Percentiles rank a stretch among this genome's conserved stretches.
These are phyloP conservation scores for Phytopythium oedochilum DNA, from an alignment of 352 stramenopile species.

Conservation along the genomic window DNA sequence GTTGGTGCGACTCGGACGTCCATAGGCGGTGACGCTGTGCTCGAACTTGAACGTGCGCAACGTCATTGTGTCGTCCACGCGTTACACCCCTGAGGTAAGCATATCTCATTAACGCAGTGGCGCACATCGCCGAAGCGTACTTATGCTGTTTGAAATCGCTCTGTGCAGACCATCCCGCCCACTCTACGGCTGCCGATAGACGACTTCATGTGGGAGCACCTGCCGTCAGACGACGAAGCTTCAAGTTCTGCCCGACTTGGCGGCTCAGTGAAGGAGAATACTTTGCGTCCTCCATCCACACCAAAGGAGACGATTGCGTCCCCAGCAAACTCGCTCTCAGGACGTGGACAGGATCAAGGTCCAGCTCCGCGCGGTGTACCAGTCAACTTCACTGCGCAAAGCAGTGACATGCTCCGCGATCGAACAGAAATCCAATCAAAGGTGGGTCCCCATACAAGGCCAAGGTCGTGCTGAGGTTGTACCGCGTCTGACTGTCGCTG, in stretches of 20 bases:
- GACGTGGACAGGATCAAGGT: not conserved
- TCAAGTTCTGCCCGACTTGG: not conserved
- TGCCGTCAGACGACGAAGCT: not conserved
- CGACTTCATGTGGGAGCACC: slow-evolving; percentile 1
- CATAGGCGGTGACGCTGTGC: slow-evolving; percentile 54
- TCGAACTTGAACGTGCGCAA: slow-evolving; percentile 64
- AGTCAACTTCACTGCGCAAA: not conserved
- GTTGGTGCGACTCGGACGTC: too few relatives aligned
- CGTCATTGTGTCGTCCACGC: slow-evolving; percentile 45
- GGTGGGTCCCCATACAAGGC: slow-evolving; percentile 9
- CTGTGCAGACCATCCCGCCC: not conserved
- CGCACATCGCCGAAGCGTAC: too few relatives aligned
- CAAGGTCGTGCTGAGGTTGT: too few relatives aligned
- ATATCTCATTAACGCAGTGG: too few relatives aligned
- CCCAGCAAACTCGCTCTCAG: not conserved
- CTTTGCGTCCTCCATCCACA: not conserved
- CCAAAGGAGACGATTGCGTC: not conserved
- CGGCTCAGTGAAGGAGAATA: not conserved
- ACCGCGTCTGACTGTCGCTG: too few relatives aligned
- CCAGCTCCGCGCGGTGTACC: not conserved
- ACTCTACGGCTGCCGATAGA: not conserved
- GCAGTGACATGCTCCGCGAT: slow-evolving; percentile 19
- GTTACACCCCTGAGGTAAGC: slow-evolving; percentile 37
- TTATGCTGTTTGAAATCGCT: not conserved
- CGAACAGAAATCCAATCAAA: slow-evolving; percentile 28